A percentile compares a stretch with the other conserved stretches of the same genome.
phyloP scores from a whole-genome alignment of 768 basidiomycete species.

The Porpolomopsis calyptriformis region DNA sequence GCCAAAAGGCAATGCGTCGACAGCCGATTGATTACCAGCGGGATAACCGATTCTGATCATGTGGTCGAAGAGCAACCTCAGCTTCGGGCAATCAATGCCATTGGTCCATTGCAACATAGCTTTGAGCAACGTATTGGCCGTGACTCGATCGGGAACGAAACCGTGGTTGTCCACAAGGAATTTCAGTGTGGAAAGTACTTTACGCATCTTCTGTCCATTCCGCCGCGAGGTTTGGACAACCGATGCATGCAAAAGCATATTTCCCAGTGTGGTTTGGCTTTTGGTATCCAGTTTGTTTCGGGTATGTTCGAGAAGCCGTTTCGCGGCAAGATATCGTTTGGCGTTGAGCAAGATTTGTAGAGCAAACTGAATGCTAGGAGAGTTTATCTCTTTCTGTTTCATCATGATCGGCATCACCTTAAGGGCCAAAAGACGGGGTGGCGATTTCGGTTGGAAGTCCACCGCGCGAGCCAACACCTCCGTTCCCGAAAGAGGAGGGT shows the following conservation, averaged over 20 bases:
- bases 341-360: constrained; percentile 31
- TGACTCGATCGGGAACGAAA: constrained; percentile 57
- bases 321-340: constrained; percentile 34
- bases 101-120: constrained; percentile 43
- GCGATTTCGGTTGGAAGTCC: constrained; percentile 16
- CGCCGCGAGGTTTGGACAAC: constrained; percentile 22
- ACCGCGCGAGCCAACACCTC: constrained; percentile 18
- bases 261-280: constrained; percentile 39
- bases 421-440: constrained; percentile 11
- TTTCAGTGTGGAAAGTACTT: constrained; percentile 29
- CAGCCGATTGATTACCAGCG: constrained; percentile 22
- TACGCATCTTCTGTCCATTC: constrained; percentile 37
- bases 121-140: constrained; percentile 59
- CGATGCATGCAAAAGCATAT: constrained; percentile 42
- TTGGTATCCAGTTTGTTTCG: constrained; percentile 19
- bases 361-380: constrained; percentile 22
- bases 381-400: constrained; percentile 17
- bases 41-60: constrained; percentile 53
- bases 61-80: constrained; percentile 55
- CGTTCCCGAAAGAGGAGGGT: constrained; percentile 12
- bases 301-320: constrained; percentile 27
- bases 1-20: constrained; percentile 33
- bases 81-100: constrained; percentile 29
- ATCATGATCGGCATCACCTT: constrained; percentile 16
- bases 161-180: constrained; percentile 32